phyloP scores from a whole-genome alignment of 2,329 filamentous ascomycete species.

The Colletotrichum tamarilloi region DNA sequence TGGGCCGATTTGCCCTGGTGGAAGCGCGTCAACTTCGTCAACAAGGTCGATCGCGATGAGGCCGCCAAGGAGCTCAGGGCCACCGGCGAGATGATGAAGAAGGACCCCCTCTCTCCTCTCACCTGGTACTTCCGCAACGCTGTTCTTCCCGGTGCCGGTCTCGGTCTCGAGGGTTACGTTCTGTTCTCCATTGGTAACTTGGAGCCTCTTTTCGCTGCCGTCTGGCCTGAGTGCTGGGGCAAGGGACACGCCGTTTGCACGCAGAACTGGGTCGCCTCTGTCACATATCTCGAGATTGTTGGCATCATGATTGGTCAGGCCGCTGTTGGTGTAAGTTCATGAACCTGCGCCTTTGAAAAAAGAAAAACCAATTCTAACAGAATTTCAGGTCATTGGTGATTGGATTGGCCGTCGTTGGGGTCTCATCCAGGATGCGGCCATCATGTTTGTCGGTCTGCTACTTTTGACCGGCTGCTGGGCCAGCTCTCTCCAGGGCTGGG shows the following conservation, averaged over 20 bases:
- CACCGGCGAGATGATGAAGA: slow-evolving; percentile 85
- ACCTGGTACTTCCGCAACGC: slow-evolving; percentile 90
- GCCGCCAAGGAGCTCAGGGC: slow-evolving; percentile 72
- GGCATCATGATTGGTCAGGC: slow-evolving; percentile 97
- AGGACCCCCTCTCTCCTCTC: slow-evolving; percentile 86
- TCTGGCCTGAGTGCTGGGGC: slow-evolving; percentile 85
- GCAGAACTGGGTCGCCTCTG: slow-evolving; percentile 82
- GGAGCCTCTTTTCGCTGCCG: slow-evolving; percentile 80
- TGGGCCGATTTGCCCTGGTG: slow-evolving; percentile 87
- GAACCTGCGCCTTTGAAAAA: not conserved
- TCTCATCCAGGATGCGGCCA: slow-evolving; percentile 90
- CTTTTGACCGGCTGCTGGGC: slow-evolving; percentile 96
- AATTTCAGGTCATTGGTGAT: slow-evolving; percentile 63
- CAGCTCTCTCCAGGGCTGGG: slow-evolving; percentile 87
- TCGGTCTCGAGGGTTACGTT: slow-evolving; percentile 94
- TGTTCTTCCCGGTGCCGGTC: slow-evolving; percentile 90
- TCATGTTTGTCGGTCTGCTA: slow-evolving; percentile 93
- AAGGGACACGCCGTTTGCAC: slow-evolving; percentile 72
- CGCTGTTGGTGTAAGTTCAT: slow-evolving; percentile 76
- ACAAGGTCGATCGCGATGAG: slow-evolving; percentile 77
- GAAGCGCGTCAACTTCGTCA: slow-evolving; percentile 81
- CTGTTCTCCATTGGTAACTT: slow-evolving; percentile 97
- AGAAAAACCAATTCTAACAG: not conserved
- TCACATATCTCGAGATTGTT: slow-evolving; percentile 92
- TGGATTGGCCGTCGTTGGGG: slow-evolving; percentile 94